phyloP scores from a whole-genome alignment of 108 stramenopile species.

The Cyclotella sp. region DNA sequence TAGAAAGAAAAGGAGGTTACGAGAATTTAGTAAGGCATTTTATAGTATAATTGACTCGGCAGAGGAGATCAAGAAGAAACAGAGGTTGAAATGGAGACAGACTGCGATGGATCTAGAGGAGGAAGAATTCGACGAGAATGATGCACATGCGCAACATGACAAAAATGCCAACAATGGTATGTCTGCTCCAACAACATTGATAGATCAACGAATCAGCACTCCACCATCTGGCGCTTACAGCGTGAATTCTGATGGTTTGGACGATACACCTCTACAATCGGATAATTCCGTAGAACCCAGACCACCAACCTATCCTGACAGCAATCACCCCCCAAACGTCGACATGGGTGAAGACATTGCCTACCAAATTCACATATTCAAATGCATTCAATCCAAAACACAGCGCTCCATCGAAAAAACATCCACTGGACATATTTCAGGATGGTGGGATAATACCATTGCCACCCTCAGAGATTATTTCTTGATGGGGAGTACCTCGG shows the following conservation, averaged over 20 bases:
- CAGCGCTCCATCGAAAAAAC: slow-evolving; percentile 48
- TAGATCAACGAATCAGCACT: not conserved
- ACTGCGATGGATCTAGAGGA: slow-evolving; percentile 27
- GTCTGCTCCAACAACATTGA: not conserved
- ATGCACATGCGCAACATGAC: not conserved
- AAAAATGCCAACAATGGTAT: slow-evolving; percentile 2
- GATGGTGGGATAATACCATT: slow-evolving; percentile 50
- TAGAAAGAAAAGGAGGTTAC: slow-evolving; percentile 19
- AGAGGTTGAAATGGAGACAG: slow-evolving; percentile 32
- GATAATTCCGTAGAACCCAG: not conserved
- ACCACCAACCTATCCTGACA: not conserved
- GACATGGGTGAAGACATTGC: slow-evolving; percentile 43
- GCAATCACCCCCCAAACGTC: not conserved
- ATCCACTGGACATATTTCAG: slow-evolving; percentile 36
- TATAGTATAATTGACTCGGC: slow-evolving; percentile 28
- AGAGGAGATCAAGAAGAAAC: slow-evolving; percentile 24
- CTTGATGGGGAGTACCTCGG: slow-evolving; percentile 57
- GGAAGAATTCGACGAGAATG: slow-evolving; percentile 11
- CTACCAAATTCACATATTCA: slow-evolving; percentile 43
- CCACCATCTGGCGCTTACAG: not conserved
- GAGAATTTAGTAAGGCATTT: slow-evolving; percentile 24
- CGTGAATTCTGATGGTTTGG: not conserved
- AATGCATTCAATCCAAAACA: slow-evolving; percentile 44
- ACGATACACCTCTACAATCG: slow-evolving; percentile 7
- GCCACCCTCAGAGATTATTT: slow-evolving; percentile 60